A percentile compares a stretch with the other conserved stretches of the same genome.
These are phyloP conservation scores for Phaeotremella skinneri DNA, from an alignment of 768 basidiomycete species.

Conservation along the genomic window DNA sequence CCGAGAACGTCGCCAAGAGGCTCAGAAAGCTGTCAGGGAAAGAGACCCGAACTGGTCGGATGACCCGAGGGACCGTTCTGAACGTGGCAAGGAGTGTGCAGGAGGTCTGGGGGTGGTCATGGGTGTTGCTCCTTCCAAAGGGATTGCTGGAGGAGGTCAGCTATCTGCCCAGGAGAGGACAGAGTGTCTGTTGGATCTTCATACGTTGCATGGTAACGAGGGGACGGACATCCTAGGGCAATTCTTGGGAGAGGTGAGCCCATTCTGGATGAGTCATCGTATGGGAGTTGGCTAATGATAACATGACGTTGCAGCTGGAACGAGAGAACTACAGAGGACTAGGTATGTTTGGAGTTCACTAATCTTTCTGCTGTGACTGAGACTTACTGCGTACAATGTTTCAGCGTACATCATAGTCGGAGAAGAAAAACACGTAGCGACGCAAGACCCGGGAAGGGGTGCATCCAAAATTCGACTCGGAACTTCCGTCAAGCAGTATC, in stretches of 20 bases:
- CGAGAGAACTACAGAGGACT: constrained; percentile 82
- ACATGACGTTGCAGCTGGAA: constrained; percentile 63
- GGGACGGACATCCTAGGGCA: constrained; percentile 86
- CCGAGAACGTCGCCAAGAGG: constrained; percentile 70
- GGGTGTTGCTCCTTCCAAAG: constrained; percentile 64
- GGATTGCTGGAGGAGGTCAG: constrained; percentile 58
- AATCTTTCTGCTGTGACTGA: constrained; percentile 18
- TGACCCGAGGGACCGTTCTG: constrained; percentile 73
- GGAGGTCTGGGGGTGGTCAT: constrained; percentile 80
- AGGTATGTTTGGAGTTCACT: constrained; percentile 55
- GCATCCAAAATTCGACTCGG: constrained; percentile 79
- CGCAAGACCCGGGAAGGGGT: constrained; percentile 77
- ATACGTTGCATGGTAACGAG: constrained; percentile 90
- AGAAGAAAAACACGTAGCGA: constrained; percentile 92
- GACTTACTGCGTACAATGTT: constrained; percentile 7
- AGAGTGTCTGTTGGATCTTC: constrained; percentile 82
- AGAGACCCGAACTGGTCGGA: constrained; percentile 65
- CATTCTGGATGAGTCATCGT: background rate
- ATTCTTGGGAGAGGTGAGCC: constrained; percentile 78
- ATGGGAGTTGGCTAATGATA: constrained; percentile 1
- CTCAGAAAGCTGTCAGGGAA: constrained; percentile 70
- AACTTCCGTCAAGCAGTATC: constrained; percentile 81
- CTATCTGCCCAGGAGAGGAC: constrained; percentile 81
- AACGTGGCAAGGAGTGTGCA: constrained; percentile 71
- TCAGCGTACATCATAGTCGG: constrained; percentile 85